These are phyloP conservation scores for Amoeboradix gromovi DNA, from an alignment of 371 early-diverging fungal species.

Conservation along the genomic window DNA sequence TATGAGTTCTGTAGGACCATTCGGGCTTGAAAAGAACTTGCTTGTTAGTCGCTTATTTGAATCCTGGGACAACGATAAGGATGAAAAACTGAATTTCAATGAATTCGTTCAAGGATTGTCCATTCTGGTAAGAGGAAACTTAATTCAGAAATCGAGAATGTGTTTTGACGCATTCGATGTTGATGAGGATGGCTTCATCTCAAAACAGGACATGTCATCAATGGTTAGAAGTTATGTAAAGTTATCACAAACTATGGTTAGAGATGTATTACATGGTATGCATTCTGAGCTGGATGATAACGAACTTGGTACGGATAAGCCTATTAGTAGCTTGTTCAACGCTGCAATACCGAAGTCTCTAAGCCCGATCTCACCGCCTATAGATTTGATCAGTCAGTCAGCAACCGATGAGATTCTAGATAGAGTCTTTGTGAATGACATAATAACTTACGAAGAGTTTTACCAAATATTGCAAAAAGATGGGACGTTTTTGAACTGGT, in stretches of 20 bases:
- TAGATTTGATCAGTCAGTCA: no score
- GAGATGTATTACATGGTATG: no score
- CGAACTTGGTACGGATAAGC: no score
- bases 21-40: constrained; percentile 49
- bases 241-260: constrained; percentile 51
- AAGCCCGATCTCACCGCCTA: no score
- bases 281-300: no score
- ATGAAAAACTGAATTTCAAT: constrained; percentile 36
- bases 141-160: constrained; percentile 47
- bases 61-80: constrained; percentile 56
- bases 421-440: no score
- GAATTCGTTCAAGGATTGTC: constrained; percentile 57
- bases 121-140: constrained; percentile 48
- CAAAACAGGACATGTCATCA: constrained; percentile 46
- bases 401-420: no score
- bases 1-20: constrained; percentile 50
- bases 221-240: constrained; percentile 75
- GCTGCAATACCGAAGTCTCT: no score
- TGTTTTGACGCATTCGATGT: constrained; percentile 72
- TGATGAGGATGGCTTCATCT: constrained; percentile 53
- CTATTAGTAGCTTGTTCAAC: no score
- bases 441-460: no score
- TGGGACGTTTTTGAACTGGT: no score
- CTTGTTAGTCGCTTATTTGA: constrained; percentile 56
- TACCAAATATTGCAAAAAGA: no score